These are phyloP conservation scores for Verticillium longisporum DNA, from an alignment of 2,329 filamentous ascomycete species.

Conservation along the genomic window DNA sequence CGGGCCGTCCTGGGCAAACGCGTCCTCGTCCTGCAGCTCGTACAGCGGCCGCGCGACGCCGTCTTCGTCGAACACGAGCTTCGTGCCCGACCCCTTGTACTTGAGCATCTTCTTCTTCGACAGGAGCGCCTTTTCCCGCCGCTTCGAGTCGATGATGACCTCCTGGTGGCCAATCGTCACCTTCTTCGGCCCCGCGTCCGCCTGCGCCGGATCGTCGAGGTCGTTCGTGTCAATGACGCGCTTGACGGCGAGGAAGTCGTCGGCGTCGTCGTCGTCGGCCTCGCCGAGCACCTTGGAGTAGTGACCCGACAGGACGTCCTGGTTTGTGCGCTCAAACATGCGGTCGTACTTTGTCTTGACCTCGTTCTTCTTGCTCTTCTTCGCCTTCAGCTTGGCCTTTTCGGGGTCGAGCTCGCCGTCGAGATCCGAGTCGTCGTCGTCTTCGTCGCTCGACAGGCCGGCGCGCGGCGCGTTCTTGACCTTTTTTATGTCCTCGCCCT, in stretches of 20 bases:
- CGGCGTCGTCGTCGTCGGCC: conserved; percentile 57
- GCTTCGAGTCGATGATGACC: conserved; percentile 86
- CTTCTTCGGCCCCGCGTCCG: conserved; percentile 36
- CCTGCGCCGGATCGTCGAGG: conserved; percentile 37
- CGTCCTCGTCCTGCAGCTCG: conserved; percentile 78
- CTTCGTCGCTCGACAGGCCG: conserved; percentile 56
- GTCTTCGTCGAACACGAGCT: conserved; percentile 88
- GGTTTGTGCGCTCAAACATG: conserved; percentile 96
- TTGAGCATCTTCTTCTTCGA: conserved; percentile 93
- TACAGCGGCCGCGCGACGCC: conserved; percentile 80
- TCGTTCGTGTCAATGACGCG: conserved; percentile 71
- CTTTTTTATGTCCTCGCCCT: conserved; percentile 80
- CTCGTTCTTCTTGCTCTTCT: conserved; percentile 57
- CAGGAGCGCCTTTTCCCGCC: conserved; percentile 87
- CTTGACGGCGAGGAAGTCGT: conserved; percentile 85
- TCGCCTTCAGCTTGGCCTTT: conserved; percentile 29
- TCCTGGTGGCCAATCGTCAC: conserved; percentile 65
- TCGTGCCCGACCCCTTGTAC: conserved; percentile 78
- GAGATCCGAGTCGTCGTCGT: conserved; percentile 44
- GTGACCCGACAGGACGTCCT: conserved; percentile 90
- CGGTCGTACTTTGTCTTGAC: conserved; percentile 93
- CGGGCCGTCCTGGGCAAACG: conserved; percentile 68
- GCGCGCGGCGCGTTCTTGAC: conserved; percentile 79
- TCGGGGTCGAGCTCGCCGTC: conserved; percentile 31
- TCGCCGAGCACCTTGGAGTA: conserved; percentile 72